Conservation (phyloP, 2,329 filamentous ascomycete genomes). For the Delphinella strobiligena region DNA sequence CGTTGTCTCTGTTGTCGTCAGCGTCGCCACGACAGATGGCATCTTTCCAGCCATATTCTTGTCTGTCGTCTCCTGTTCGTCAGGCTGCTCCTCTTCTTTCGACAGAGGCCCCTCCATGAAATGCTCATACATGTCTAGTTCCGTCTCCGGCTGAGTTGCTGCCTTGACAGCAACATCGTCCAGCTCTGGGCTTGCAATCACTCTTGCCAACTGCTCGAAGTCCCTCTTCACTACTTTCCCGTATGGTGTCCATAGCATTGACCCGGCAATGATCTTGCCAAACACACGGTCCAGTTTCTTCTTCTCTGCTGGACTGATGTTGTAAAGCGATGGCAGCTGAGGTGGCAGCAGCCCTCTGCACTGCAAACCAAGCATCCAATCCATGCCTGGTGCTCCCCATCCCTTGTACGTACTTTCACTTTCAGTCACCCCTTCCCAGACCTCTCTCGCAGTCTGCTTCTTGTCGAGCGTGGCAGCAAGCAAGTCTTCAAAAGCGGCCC, state of each 20-base stretch:
- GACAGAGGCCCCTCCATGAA: constrained; percentile 20
- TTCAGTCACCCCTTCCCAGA: constrained; percentile 8
- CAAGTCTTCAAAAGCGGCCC: constrained; percentile 48
- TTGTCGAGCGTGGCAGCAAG: constrained; percentile 31
- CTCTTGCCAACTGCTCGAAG: constrained; percentile 11
- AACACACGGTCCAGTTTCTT: constrained; percentile 9
- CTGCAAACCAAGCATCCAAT: constrained; percentile 25
- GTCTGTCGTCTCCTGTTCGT: not conserved
- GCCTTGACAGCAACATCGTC: constrained; percentile 7
- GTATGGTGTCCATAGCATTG: constrained; percentile 7
- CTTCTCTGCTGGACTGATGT: constrained; percentile 5
- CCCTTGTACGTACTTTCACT: constrained; percentile 8
- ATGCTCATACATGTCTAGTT: constrained; percentile 42
- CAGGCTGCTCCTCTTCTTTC: not conserved
- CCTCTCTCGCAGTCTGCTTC: constrained; percentile 7
- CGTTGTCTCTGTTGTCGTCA: constrained; percentile 45
- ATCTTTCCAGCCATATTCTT: constrained; percentile 3
- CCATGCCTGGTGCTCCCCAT: constrained; percentile 16
- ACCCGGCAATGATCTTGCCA: constrained; percentile 7
- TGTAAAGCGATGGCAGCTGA: constrained; percentile 15
- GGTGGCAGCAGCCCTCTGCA: constrained; percentile 23
- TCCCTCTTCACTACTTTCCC: constrained; percentile 8
- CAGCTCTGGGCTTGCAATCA: constrained; percentile 10
- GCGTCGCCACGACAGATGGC: constrained; percentile 37
- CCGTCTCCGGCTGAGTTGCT: constrained; percentile 21